Evolutionary conservation across 2,329 filamentous ascomycete genomes (phyloP).

Genomic region (Grosmannia huntii): DNA sequence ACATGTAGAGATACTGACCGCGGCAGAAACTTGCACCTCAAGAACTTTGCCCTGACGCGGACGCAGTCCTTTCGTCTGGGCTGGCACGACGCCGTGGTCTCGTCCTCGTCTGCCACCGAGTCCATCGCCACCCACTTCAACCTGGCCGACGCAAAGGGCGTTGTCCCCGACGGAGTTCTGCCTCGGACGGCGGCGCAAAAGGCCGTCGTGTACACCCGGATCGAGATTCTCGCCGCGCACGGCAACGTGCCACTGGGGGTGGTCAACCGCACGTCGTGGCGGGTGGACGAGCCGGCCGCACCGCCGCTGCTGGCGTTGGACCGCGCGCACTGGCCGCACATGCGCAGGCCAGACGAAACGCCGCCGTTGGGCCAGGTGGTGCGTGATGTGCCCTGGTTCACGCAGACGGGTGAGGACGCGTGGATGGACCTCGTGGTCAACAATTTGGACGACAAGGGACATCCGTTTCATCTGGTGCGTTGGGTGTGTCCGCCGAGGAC

Average conservation of each 20-base stretch:
- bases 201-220: slow-evolving; percentile 9
- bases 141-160: not conserved
- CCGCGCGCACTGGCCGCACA: slow-evolving; percentile 2
- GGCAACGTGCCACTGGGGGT: slow-evolving; percentile 9
- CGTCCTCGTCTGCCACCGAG: not conserved
- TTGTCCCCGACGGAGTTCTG: not conserved
- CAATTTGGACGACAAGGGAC: slow-evolving; percentile 6
- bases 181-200: not conserved
- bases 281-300: not conserved
- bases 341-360: not conserved
- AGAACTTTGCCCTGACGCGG: slow-evolving; percentile 9
- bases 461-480: slow-evolving; percentile 6
- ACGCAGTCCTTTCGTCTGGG: not conserved
- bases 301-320: slow-evolving; percentile 6
- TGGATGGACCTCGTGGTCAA: slow-evolving; percentile 54
- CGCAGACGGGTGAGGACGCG: not conserved
- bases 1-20: too few relatives aligned
- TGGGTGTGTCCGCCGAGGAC: too few relatives aligned
- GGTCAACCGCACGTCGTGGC: slow-evolving; percentile 12
- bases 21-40: slow-evolving; percentile 6
- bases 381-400: slow-evolving; percentile 8
- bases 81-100: not conserved
- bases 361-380: slow-evolving; percentile 2
- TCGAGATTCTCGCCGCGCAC: slow-evolving; percentile 7
- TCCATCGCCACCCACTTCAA: not conserved